A percentile compares a stretch with the other conserved stretches of the same genome.
phyloP scores from a whole-genome alignment of 2,329 filamentous ascomycete genomes.

The Monosporascus ibericus region DNA sequence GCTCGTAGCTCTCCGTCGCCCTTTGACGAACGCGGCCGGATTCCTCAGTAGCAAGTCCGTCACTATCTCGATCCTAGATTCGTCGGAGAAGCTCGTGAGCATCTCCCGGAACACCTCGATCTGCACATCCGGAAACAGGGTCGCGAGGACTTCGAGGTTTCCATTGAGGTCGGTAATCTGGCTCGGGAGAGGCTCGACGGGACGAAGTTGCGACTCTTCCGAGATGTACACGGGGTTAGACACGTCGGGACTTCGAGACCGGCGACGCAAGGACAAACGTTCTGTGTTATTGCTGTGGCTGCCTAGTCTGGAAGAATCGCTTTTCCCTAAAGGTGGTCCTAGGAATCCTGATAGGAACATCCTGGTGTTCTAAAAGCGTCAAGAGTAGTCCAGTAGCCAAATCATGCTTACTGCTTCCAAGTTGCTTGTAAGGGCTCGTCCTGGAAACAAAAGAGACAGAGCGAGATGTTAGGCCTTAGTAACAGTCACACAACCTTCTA shows the following conservation, averaged over 20 bases:
- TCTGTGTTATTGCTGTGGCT: constrained; percentile 12
- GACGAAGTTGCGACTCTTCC: constrained; percentile 48
- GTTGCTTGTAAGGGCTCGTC: no score
- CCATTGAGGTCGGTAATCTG: constrained; percentile 66
- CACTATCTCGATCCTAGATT: constrained; percentile 70
- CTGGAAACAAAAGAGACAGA: no score
- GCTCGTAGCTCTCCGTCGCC: constrained; percentile 46
- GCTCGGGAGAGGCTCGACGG: constrained; percentile 44
- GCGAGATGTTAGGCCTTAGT: no score
- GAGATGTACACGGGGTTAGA: constrained; percentile 41
- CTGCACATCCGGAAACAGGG: constrained; percentile 75
- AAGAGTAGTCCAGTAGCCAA: neutral
- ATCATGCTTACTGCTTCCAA: neutral
- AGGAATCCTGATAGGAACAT: constrained; percentile 20
- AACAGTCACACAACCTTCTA: no score
- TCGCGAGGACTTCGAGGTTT: constrained; percentile 60
- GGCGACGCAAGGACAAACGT: constrained; percentile 10
- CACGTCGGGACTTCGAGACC: constrained; percentile 15
- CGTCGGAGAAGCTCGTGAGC: constrained; percentile 66
- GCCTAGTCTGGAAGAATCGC: constrained; percentile 10
- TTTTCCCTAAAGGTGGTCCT: constrained; percentile 15
- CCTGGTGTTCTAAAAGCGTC: neutral
- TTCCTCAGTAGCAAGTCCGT: constrained; percentile 73
- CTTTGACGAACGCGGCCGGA: constrained; percentile 63
- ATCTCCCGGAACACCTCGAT: constrained; percentile 79